Conservation (phyloP, 139 green algal genomes). For the Micromonas pusilla region DNA sequence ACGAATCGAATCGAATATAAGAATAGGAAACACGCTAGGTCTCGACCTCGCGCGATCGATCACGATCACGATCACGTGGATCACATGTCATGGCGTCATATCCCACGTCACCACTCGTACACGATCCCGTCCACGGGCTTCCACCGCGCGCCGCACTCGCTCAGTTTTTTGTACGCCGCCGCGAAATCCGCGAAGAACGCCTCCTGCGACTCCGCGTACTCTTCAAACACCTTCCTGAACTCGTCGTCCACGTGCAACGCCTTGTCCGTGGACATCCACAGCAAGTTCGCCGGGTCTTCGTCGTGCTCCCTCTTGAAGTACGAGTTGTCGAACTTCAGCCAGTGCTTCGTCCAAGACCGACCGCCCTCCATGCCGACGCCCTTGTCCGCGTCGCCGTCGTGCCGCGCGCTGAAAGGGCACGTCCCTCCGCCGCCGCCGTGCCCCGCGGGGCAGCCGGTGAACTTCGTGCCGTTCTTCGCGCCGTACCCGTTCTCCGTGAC, state of each 20-base stretch:
- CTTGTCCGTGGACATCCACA: slow-evolving; percentile 47
- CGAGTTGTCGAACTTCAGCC: slow-evolving; percentile 20
- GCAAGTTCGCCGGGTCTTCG: slow-evolving; percentile 29
- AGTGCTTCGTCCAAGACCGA: slow-evolving; percentile 2
- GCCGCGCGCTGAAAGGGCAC: neutral
- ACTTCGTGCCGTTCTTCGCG: slow-evolving; percentile 14
- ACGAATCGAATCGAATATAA: neutral
- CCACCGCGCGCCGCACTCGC: neutral
- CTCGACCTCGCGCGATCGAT: neutral
- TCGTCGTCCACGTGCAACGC: slow-evolving; percentile 37
- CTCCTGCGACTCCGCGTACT: slow-evolving; percentile 42
- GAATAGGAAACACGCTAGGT: neutral
- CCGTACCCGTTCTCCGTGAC: slow-evolving; percentile 7
- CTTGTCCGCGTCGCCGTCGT: neutral
- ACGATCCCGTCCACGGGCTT: neutral
- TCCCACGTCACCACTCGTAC: neutral
- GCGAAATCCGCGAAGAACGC: slow-evolving; percentile 51
- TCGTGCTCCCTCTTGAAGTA: slow-evolving; percentile 28
- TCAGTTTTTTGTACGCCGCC: slow-evolving; percentile 28
- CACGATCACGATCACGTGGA: neutral
- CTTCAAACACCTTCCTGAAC: slow-evolving; percentile 40
- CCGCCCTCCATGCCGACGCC: neutral
- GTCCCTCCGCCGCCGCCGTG: neutral
- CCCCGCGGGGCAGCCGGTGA: neutral
- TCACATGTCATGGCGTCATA: neutral